Evolutionary conservation across 2,329 filamentous ascomycete species (phyloP).

Genomic region (Fusarium siculi): DNA sequence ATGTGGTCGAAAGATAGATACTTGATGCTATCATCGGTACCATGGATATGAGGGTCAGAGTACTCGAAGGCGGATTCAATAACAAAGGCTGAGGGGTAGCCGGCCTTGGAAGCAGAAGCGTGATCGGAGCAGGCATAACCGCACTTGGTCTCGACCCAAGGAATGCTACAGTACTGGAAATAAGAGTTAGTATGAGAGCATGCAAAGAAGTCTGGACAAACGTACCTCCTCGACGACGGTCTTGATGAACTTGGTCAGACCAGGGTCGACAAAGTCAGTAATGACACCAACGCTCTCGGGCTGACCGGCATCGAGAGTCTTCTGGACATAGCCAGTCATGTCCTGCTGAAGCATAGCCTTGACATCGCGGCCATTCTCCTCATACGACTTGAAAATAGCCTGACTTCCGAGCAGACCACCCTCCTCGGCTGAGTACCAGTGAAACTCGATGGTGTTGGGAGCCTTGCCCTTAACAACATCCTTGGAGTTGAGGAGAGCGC

Average conservation of each 20-base stretch:
- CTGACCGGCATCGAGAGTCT: conserved; percentile 83
- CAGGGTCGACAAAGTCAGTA: conserved; percentile 87
- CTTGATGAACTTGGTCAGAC: conserved; percentile 90
- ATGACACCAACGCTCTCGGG: conserved; percentile 92
- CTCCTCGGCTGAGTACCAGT: conserved; percentile 95
- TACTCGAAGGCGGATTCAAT: conserved; percentile 78
- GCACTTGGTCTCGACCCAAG: conserved; percentile 87
- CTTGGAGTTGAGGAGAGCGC: conserved; percentile 79
- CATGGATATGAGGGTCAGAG: conserved; percentile 75
- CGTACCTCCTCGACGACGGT: conserved; percentile 73
- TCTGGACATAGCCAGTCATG: conserved; percentile 92
- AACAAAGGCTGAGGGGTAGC: conserved; percentile 79
- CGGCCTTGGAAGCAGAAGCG: conserved; percentile 77
- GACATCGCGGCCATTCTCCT: conserved; percentile 76
- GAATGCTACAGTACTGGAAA: conserved; percentile 84
- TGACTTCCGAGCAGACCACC: conserved; percentile 88
- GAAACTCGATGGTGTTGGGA: conserved; percentile 91
- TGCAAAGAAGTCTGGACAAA: neutral
- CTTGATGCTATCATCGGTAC: conserved; percentile 75
- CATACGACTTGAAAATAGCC: conserved; percentile 86
- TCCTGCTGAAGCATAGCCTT: conserved; percentile 99
- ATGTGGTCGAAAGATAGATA: conserved; percentile 87
- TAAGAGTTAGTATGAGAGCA: neutral
- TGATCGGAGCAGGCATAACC: conserved; percentile 87
- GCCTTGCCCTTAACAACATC: conserved; percentile 77